A percentile compares a stretch with the other conserved stretches of the same genome.
Evolutionary conservation across 257 asterid species (phyloP).

Genomic region (Rhazya stricta): DNA sequence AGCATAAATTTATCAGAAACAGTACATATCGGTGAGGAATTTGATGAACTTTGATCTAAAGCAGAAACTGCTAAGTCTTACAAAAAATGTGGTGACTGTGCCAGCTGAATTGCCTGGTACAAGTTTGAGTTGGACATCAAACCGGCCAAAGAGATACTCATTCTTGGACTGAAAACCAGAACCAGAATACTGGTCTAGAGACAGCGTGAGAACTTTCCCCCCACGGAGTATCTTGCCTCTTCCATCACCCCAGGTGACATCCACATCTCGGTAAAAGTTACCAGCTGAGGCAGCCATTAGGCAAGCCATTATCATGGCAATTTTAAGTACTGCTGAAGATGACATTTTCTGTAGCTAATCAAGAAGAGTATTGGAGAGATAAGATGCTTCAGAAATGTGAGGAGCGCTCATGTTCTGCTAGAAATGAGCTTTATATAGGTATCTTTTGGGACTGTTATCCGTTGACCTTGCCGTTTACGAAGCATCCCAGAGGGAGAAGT

Average conservation of each 20-base stretch:
- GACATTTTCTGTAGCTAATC: too few relatives aligned
- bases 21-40: too few relatives aligned
- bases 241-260: slow-evolving; percentile 43
- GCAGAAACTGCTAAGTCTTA: slow-evolving; percentile 15
- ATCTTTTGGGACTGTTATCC: too few relatives aligned
- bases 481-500: too few relatives aligned
- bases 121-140: slow-evolving; percentile 64
- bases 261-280: slow-evolving; percentile 42
- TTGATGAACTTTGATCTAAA: too few relatives aligned
- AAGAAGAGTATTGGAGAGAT: too few relatives aligned
- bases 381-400: too few relatives aligned
- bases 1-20: background rate
- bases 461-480: too few relatives aligned
- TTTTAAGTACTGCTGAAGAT: slow-evolving; percentile 14
- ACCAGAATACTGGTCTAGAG: slow-evolving; percentile 58
- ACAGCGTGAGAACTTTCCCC: slow-evolving; percentile 42
- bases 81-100: slow-evolving; percentile 65
- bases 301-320: slow-evolving; percentile 26
- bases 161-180: slow-evolving; percentile 57
- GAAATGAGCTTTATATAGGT: too few relatives aligned
- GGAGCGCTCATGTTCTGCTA: too few relatives aligned
- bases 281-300: slow-evolving; percentile 43
- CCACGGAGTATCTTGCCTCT: slow-evolving; percentile 33
- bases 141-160: slow-evolving; percentile 37
- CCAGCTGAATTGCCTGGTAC: slow-evolving; percentile 65